Evolutionary conservation across 2,329 filamentous ascomycete species (phyloP).

Genomic region (Botrytis tulipae): DNA sequence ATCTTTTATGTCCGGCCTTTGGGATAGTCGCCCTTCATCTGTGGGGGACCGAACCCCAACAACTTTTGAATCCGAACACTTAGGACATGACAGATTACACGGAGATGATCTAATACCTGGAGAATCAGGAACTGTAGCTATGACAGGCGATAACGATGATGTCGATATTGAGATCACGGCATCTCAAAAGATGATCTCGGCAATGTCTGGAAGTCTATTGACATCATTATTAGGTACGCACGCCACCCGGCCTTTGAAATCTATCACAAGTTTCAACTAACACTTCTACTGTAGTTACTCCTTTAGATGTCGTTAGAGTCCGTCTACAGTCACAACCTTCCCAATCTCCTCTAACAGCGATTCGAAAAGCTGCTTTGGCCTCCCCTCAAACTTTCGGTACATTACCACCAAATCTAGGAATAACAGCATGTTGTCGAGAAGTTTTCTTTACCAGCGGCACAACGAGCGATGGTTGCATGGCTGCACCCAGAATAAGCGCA

Average conservation of each 20-base stretch:
- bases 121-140: constrained; percentile 33
- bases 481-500: constrained; percentile 33
- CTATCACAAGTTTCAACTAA: constrained; percentile 18
- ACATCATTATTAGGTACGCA: constrained; percentile 80
- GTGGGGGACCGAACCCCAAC: constrained; percentile 29
- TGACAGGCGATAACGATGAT: constrained; percentile 39
- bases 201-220: constrained; percentile 83
- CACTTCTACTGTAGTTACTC: constrained; percentile 64
- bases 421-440: constrained; percentile 92
- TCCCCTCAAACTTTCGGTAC: constrained; percentile 57
- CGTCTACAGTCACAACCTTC: constrained; percentile 81
- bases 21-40: constrained; percentile 28
- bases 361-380: constrained; percentile 55
- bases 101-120: constrained; percentile 34
- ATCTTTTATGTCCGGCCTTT: constrained; percentile 30
- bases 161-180: constrained; percentile 68
- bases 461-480: constrained; percentile 54
- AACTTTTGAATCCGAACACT: constrained; percentile 23
- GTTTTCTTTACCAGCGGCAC: constrained; percentile 95
- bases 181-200: constrained; percentile 90
- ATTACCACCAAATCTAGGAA: constrained; percentile 79
- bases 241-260: constrained; percentile 16
- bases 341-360: constrained; percentile 50
- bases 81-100: constrained; percentile 36
- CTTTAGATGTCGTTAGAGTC: constrained; percentile 93